phyloP scores from a whole-genome alignment of 1,284 basidiomycete genomes.

The Schizophyllum commune region DNA sequence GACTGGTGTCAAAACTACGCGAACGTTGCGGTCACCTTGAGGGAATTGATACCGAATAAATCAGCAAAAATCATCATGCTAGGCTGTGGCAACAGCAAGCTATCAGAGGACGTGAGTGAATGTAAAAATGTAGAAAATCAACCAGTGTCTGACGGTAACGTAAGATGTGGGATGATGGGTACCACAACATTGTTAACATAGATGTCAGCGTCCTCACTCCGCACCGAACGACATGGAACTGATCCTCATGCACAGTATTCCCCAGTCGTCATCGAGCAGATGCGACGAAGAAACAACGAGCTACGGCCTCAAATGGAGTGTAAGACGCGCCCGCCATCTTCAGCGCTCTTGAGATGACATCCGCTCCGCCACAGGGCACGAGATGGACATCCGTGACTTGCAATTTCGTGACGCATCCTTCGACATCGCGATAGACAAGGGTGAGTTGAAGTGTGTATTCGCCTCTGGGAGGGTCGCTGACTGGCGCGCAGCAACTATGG shows the following conservation, averaged over 20 bases:
- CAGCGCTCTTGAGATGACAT: background rate
- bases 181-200: slow-evolving; percentile 75
- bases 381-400: slow-evolving; percentile 82
- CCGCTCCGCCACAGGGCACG: slow-evolving; percentile 49
- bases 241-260: slow-evolving; percentile 58
- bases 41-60: slow-evolving; percentile 58
- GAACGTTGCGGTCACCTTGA: slow-evolving; percentile 55
- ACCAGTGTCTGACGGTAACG: background rate
- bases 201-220: slow-evolving; percentile 47
- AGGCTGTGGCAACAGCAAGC: slow-evolving; percentile 83
- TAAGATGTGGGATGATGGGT: slow-evolving; percentile 90
- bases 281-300: slow-evolving; percentile 53
- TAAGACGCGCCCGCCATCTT: slow-evolving; percentile 23
- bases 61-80: slow-evolving; percentile 73
- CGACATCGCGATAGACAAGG: slow-evolving; percentile 89
- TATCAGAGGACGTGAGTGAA: slow-evolving; percentile 61
- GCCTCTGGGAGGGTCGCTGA: background rate
- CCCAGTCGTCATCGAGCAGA: slow-evolving; percentile 71
- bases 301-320: slow-evolving; percentile 72
- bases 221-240: background rate
- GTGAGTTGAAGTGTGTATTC: slow-evolving; percentile 17
- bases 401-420: slow-evolving; percentile 62
- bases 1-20: slow-evolving; percentile 83
- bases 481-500: slow-evolving; percentile 61
- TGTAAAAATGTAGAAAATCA: background rate